phyloP scores from a whole-genome alignment of 495 filamentous ascomycete genomes.

The Penicillium waksmanii region DNA sequence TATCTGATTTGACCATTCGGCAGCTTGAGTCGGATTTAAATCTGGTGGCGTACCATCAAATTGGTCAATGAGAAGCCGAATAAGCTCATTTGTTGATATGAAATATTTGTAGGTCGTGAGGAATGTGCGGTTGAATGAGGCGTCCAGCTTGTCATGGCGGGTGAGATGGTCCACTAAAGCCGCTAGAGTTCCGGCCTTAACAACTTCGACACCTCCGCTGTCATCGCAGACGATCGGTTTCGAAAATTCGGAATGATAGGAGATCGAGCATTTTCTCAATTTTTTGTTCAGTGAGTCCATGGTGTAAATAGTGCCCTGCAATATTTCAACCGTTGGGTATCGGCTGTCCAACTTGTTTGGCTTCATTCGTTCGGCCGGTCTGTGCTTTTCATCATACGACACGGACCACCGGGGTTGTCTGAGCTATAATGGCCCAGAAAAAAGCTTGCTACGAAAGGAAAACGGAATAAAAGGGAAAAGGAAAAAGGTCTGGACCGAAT shows the following conservation, averaged over 20 bases:
- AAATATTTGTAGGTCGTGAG: conserved; percentile 90
- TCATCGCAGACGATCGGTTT: conserved; percentile 77
- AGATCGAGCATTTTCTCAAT: conserved; percentile 6
- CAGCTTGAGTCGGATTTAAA: conserved; percentile 63
- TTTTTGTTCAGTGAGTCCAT: conserved; percentile 9
- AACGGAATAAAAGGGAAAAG: background rate
- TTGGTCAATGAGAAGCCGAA: conserved; percentile 78
- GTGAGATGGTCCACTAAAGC: conserved; percentile 89
- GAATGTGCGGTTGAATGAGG: conserved; percentile 89
- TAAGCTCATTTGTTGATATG: conserved; percentile 77
- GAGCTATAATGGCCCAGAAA: background rate
- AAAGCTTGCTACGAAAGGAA: background rate
- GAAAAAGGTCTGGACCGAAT: background rate
- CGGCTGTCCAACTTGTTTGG: background rate
- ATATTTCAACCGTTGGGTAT: background rate
- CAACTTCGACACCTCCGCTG: conserved; percentile 53
- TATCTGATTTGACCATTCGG: conserved; percentile 79
- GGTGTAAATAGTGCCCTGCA: conserved; percentile 9
- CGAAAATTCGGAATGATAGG: conserved; percentile 9
- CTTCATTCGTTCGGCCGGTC: conserved; percentile 8
- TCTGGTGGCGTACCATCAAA: conserved; percentile 83
- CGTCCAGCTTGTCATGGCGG: conserved; percentile 85
- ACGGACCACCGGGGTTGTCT: background rate
- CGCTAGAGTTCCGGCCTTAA: conserved; percentile 81
- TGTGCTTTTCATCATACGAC: background rate